Evolutionary conservation across 2,329 filamentous ascomycete species (phyloP).

Genomic region (Aspergillus sp.): DNA sequence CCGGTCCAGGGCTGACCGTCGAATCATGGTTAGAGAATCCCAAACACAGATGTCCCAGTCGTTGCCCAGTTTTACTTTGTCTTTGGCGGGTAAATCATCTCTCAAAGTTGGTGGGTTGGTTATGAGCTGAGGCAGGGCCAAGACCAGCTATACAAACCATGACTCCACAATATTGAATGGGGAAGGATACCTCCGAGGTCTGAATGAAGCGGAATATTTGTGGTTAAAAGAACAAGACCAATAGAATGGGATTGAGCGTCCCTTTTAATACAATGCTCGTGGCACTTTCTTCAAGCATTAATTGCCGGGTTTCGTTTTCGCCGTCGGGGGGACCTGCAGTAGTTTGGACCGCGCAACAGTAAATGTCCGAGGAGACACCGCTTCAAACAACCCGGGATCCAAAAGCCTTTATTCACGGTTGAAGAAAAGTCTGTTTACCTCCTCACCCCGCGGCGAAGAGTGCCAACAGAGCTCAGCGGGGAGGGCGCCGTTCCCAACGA

Average conservation of each 20-base stretch:
- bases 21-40: conserved; percentile 1
- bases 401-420: neutral
- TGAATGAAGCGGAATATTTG: neutral
- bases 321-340: neutral
- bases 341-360: neutral
- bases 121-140: neutral
- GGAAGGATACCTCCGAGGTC: neutral
- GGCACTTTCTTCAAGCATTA: neutral
- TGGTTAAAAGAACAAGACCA: neutral
- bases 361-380: neutral
- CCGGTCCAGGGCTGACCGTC: neutral
- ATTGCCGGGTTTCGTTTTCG: neutral
- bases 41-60: neutral
- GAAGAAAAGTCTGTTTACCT: neutral
- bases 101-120: neutral
- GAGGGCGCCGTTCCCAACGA: conserved; percentile 12
- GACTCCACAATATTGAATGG: neutral
- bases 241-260: neutral
- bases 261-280: too few relatives aligned
- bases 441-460: neutral
- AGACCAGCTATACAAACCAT: neutral
- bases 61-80: neutral
- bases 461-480: conserved; percentile 16
- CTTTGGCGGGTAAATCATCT: neutral
- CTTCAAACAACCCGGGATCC: neutral